Base-by-base conservation (phyloP, 495 filamentous ascomycete species). In the Penicillium atrosanguineum region DNA sequence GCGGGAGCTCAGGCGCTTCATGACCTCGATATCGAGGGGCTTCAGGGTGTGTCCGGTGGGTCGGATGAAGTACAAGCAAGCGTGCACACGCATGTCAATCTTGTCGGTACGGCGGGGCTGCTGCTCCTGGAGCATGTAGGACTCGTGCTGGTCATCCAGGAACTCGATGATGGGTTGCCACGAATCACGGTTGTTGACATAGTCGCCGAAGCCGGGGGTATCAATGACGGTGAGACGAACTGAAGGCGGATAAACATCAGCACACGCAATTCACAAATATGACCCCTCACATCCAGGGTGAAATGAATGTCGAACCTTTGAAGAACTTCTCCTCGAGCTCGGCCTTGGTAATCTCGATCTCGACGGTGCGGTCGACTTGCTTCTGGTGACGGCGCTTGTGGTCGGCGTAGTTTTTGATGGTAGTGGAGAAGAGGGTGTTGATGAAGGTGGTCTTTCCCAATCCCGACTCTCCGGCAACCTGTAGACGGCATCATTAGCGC, bases 151-250 rank as follows among this genome's bases (percentile, higher is more conserved):
- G 76, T 98, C 94, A 74, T 98, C 94, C 63, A 98, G 77, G 80
- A 98, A 98, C 76, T 98, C 94, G 74, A 98, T 97, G 69, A 98
- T 97, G 57, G 94, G 94, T 81, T 96, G 92, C 94, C 94, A 98
- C 39, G 92, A 96, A 75, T 98, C 94, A 57, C 92, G 87, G 83
- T 98, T 98, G 87, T 98, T 98, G 71, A 98, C 94, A 69, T 97
- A 98, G 82, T 98, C 94, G 71, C 94, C 94, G 65, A 98, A 98
- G 56, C 94, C 94, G 50, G 94, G 94, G 58, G 94, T 98, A 71
- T 98, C 94, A 68, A 98, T 98, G 56, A 98, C 94, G 45, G 94
- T 98, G 54, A 98, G 79, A 67, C 94, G 92, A 65, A 98, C 94
- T 97, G 72, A 57, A 39, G 44, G 38, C 44, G 18, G 48, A 38